phyloP scores from a whole-genome alignment of 768 basidiomycete genomes.

The Holtermanniella nyarrowii region DNA sequence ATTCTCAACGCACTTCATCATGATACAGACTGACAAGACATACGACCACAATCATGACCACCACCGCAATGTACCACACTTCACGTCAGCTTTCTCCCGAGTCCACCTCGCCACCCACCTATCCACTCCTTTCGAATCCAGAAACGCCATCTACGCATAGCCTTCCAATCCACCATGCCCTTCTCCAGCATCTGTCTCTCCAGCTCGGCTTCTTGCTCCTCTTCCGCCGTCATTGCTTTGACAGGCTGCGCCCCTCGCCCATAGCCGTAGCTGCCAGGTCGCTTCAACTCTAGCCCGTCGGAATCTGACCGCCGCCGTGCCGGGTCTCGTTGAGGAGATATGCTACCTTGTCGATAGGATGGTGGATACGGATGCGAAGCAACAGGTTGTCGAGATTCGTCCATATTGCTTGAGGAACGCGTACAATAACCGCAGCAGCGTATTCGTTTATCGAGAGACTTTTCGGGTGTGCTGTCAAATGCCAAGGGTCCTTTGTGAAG shows the following conservation, averaged over 20 bases:
- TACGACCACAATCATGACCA: constrained; percentile 22
- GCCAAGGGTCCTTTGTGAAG: too few species aligned
- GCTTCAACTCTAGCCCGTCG: background rate
- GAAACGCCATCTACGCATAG: constrained; percentile 32
- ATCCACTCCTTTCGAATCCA: constrained; percentile 39
- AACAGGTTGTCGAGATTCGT: too few species aligned
- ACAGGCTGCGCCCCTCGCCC: constrained; percentile 8
- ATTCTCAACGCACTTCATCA: constrained; percentile 20
- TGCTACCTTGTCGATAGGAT: constrained; percentile 5
- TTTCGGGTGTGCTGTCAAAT: too few species aligned
- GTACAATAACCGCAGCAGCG: too few species aligned
- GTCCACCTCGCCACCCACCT: constrained; percentile 11
- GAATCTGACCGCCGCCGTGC: background rate
- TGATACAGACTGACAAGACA: constrained; percentile 28
- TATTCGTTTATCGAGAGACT: too few species aligned
- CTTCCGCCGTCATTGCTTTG: constrained; percentile 2
- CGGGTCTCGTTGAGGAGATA: background rate
- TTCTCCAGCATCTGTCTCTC: constrained; percentile 27
- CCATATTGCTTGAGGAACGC: too few species aligned
- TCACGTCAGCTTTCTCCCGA: background rate
- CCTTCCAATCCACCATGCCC: constrained; percentile 35
- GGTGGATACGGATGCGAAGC: constrained; percentile 24
- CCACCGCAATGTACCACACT: constrained; percentile 21
- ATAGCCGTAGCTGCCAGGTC: constrained; percentile 1
- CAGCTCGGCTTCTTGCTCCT: constrained; percentile 26